Evolutionary conservation across 768 basidiomycete species (phyloP).

Genomic region (Tubosaeta sp.): DNA sequence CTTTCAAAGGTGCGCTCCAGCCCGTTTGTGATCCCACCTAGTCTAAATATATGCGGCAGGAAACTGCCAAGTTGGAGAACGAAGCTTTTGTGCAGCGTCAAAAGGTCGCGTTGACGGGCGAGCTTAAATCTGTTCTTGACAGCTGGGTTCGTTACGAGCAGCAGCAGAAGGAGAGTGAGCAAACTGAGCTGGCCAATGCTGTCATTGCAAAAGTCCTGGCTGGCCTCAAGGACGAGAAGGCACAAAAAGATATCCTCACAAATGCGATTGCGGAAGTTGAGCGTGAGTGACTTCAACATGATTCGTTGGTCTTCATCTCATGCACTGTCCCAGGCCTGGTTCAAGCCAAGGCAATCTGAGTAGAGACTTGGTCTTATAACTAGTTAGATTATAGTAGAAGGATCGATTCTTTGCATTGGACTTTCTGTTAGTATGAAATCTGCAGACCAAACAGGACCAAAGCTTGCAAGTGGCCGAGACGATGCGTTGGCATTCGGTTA

Average conservation of each 20-base stretch:
- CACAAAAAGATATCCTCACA: conserved; percentile 76
- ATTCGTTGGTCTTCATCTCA: neutral
- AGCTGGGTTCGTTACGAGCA: conserved; percentile 99
- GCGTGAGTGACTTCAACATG: conserved; percentile 63
- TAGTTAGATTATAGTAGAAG: conserved; percentile 29
- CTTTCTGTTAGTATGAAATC: conserved; percentile 8
- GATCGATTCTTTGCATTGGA: conserved; percentile 1
- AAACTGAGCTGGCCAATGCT: conserved; percentile 81
- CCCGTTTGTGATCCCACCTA: neutral
- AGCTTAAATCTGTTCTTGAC: conserved; percentile 93
- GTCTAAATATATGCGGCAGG: conserved; percentile 40
- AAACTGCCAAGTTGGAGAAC: conserved; percentile 87
- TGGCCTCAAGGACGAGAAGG: conserved; percentile 80
- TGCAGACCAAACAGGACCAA: conserved; percentile 25
- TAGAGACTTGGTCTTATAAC: conserved; percentile 6
- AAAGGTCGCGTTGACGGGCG: conserved; percentile 78
- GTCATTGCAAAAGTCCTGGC: conserved; percentile 88
- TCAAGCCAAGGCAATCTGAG: conserved; percentile 87
- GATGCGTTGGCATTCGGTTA: conserved; percentile 26
- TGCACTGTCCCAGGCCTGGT: conserved; percentile 61
- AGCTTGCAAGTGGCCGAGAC: conserved; percentile 23
- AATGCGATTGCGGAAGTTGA: conserved; percentile 87
- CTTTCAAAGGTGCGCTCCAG: conserved; percentile 71
- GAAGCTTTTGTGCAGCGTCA: conserved; percentile 89
- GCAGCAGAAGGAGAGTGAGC: conserved; percentile 93